Conservation (phyloP, 2,329 filamentous ascomycete species). For the Leptoxyphium fumago region DNA sequence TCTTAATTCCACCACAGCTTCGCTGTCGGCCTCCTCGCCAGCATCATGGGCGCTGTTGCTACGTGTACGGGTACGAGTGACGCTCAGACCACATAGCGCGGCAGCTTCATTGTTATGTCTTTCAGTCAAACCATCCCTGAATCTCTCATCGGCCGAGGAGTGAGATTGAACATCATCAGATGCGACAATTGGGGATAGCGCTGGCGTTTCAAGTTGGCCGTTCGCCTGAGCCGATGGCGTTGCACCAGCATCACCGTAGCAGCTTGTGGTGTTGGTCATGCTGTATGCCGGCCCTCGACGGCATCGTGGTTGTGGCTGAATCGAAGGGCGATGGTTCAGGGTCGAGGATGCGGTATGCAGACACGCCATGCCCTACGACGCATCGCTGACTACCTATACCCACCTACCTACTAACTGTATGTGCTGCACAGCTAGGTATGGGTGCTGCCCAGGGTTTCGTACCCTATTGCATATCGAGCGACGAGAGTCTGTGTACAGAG, state of each 20-base stretch:
- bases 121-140: background rate
- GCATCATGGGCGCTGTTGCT: slow-evolving; percentile 1
- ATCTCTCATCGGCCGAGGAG: slow-evolving; percentile 2
- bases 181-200: slow-evolving; percentile 16
- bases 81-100: background rate
- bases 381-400: too few species aligned
- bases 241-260: background rate
- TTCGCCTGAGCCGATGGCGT: background rate
- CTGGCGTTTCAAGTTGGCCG: slow-evolving; percentile 14
- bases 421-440: too few species aligned
- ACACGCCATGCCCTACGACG: too few species aligned
- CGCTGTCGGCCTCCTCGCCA: background rate
- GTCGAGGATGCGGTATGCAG: too few species aligned
- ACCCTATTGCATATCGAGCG: too few species aligned
- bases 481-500: too few species aligned
- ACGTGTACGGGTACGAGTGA: background rate
- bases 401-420: too few species aligned
- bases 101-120: background rate
- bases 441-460: too few species aligned
- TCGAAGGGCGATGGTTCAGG: too few species aligned
- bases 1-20: background rate
- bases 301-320: background rate
- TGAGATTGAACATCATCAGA: slow-evolving; percentile 5
- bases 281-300: background rate
- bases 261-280: background rate